Base-by-base conservation (phyloP, 208 protist genomes). In the Wallacemonas collosoma region DNA sequence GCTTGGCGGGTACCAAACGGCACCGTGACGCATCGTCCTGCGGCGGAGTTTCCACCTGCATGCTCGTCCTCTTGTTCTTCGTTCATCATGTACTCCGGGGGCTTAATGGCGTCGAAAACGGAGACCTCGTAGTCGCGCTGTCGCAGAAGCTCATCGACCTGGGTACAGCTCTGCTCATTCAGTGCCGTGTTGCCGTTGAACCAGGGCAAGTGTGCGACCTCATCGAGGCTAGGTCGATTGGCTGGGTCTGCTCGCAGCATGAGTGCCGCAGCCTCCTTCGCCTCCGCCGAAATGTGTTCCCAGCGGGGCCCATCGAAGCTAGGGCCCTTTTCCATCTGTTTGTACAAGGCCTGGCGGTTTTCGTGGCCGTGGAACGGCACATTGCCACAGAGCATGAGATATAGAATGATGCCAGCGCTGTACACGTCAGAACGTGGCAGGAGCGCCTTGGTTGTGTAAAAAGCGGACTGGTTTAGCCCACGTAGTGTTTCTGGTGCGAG, bases 401-500 rank as follows among this genome's bases (percentile, higher is more conserved):
- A 91, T 80, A 94, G 81, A n/a, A 96, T 81, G 38, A 89, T 76
- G 5, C 92, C 92, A 0, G 83, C 83, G 0, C 86, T 83, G 69
- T 95, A 96, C 51, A 95, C 72, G 57, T 96, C 92, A 51, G 92
- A 74, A 11, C 84, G 81, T 2, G 88, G 80, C 4, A 95, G 75
- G n/a, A 92, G 72, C 12, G 81, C 75, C 15, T 77, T 71, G 8
- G 89, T 96, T 1, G 92, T 95, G 17, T 80, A 51, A 11, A 93
- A 84, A 63, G 15, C 58, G 8, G 44, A 50, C 38, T 55, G 56
- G 64, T 75, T 53, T 43, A 90, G 76, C 50, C 79, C 92, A 66
- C 85, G 74, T n/a, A 96, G 82, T 2, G 89, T 92, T 65, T 96
- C 89, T 6, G 92, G 92, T 1, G 92, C 89, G 2, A 88, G 87